A percentile compares a stretch with the other conserved stretches of the same genome.
These are phyloP conservation scores for Hibiscus tridactylites DNA, from an alignment of 345 rosid genomes.

Conservation along the genomic window DNA sequence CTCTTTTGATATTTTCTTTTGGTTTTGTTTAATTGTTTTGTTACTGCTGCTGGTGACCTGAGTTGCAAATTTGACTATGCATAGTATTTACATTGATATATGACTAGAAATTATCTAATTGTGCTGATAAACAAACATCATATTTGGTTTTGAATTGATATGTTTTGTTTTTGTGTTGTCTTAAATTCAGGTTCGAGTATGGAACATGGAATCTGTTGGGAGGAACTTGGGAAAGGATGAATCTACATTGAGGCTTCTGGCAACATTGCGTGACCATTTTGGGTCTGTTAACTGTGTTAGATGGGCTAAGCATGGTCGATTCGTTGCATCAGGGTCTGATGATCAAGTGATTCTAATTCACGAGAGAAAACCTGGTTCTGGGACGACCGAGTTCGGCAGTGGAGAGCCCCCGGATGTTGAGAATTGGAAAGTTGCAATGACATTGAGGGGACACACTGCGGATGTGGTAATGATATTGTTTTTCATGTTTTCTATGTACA, in stretches of 20 bases:
- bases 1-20: background rate
- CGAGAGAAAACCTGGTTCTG: slow-evolving; percentile 95
- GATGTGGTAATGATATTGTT: slow-evolving; percentile 81
- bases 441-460: slow-evolving; percentile 95
- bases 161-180: background rate
- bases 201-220: slow-evolving; percentile 88
- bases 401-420: slow-evolving; percentile 98
- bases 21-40: slow-evolving; percentile 71
- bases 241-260: slow-evolving; percentile 71
- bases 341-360: slow-evolving; percentile 88
- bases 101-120: background rate
- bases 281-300: slow-evolving; percentile 98
- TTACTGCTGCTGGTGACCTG: slow-evolving; percentile 92
- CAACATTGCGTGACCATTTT: slow-evolving; percentile 93
- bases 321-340: slow-evolving; percentile 91
- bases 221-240: slow-evolving; percentile 50
- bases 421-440: slow-evolving; percentile 97
- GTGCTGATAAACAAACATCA: background rate
- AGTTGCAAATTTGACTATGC: slow-evolving; percentile 4
- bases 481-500: background rate
- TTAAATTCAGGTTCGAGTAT: slow-evolving; percentile 70
- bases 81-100: background rate
- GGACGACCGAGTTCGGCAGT: slow-evolving; percentile 94
- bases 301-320: slow-evolving; percentile 94
- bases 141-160: background rate